Base-by-base conservation (phyloP, 805 yeast genomes). In the Lachancea lanzarotensis region DNA sequence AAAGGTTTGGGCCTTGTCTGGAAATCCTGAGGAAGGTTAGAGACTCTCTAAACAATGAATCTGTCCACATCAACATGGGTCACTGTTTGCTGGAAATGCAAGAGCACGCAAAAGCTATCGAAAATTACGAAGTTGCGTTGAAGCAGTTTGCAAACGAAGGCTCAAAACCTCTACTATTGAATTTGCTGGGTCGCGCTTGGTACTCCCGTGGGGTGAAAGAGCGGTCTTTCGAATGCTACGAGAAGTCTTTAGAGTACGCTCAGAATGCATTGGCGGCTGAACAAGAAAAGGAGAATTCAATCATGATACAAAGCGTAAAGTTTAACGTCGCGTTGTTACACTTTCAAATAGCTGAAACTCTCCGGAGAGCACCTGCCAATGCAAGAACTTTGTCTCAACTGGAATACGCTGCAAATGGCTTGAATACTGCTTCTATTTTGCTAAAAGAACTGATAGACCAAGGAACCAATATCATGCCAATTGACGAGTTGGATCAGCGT, bases 151-250 rank as follows among this genome's bases (percentile, higher is more conserved):
- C 65, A 20, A 74, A 81, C 32, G 76, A 76, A 46, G 76, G 76
- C 4, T 73, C 76, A 33, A 95, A 84, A 58, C 66, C 87, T 0
- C 79, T 77, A 55, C 71, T 86, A 26, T 65, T 82, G 51, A 79
- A 88, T 15, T 73, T 85, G 51, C 71, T 91, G 47, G 96, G 95
- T 36, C 76, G 90, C 50, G 91, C 93, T 1, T 90, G 97, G 97
- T 80, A 81, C 51, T 73, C 79, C 19, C 75, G 96, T 60, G 97
- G 87, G 10, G 60, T 73, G 33, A 68, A 71, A 27, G 95, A 86
- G 57, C 81, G 76, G 63, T 82, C 76, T 46, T 59, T 81, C 39
- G 76, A 68, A n/a, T 78, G 73, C 49, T 76, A 82, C 43, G 68
- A 74, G 34, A 78, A 73, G 44, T 76, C 95, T 0, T 70, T 88